phyloP scores from a whole-genome alignment of 192 early-diverging fungal genomes.

The Coemansia sp. region DNA sequence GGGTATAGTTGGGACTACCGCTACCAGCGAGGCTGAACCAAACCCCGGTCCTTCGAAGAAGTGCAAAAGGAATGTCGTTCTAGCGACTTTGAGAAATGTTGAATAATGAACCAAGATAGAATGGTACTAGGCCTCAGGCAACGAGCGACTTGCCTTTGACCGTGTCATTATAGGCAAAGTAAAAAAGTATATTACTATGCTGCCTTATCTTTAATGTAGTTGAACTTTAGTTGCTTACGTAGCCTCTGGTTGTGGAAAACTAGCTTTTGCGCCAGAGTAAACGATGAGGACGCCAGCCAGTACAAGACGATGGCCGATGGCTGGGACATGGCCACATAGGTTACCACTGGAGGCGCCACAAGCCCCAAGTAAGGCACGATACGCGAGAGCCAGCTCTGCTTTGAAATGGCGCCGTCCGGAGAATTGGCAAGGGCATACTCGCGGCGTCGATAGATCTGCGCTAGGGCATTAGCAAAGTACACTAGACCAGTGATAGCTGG shows the following conservation, averaged over 20 bases:
- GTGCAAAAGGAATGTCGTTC: background rate
- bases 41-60: background rate
- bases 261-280: constrained; percentile 25
- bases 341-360: constrained; percentile 8
- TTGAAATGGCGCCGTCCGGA: background rate
- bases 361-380: background rate
- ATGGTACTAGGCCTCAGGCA: background rate
- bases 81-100: background rate
- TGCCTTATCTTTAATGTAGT: background rate
- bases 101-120: background rate
- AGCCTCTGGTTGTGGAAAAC: constrained; percentile 20
- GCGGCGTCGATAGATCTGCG: background rate
- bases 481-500: constrained; percentile 12
- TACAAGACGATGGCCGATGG: constrained; percentile 36
- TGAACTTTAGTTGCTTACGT: constrained; percentile 18
- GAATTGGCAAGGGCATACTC: constrained; percentile 1
- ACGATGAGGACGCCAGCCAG: constrained; percentile 33
- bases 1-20: background rate
- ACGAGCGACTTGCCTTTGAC: background rate
- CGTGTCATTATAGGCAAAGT: background rate
- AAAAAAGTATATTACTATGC: background rate
- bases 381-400: background rate
- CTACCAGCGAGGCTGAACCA: background rate
- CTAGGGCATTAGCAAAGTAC: constrained; percentile 22
- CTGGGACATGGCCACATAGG: constrained; percentile 1